Conservation (phyloP, 441 rosid species). For the Jatropha podagrica region DNA sequence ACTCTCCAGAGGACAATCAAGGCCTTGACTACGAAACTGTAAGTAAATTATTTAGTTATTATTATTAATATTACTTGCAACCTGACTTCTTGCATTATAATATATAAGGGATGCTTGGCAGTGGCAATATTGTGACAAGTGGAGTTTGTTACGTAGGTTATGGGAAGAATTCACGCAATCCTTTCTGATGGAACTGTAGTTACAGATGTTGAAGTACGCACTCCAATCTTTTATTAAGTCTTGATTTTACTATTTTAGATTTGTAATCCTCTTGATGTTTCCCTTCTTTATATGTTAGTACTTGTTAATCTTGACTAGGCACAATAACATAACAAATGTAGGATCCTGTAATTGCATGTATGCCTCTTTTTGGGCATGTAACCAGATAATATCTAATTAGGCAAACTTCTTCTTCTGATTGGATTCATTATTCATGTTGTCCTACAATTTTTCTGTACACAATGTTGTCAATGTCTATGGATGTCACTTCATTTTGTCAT, state of each 20-base stretch:
- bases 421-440: background rate
- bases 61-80: too few relatives aligned
- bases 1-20: constrained; percentile 65
- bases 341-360: background rate
- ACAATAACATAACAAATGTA: too few relatives aligned
- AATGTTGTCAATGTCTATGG: background rate
- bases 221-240: background rate
- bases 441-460: background rate
- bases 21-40: constrained; percentile 83
- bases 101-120: background rate
- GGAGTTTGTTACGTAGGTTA: constrained; percentile 48
- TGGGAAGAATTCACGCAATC: constrained; percentile 93
- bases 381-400: background rate
- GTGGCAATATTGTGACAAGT: background rate
- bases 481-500: background rate
- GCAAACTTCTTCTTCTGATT: background rate
- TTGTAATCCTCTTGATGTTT: background rate
- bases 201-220: constrained; percentile 75
- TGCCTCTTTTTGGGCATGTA: background rate
- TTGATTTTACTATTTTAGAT: background rate
- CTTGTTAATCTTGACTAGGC: background rate
- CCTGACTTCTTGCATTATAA: too few relatives aligned
- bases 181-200: constrained; percentile 82
- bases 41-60: constrained; percentile 15
- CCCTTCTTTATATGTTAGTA: background rate